Percentiles rank a stretch among this genome's conserved stretches.
Evolutionary conservation across 2,329 filamentous ascomycete species (phyloP).

Genomic region (Alternaria postmessia): DNA sequence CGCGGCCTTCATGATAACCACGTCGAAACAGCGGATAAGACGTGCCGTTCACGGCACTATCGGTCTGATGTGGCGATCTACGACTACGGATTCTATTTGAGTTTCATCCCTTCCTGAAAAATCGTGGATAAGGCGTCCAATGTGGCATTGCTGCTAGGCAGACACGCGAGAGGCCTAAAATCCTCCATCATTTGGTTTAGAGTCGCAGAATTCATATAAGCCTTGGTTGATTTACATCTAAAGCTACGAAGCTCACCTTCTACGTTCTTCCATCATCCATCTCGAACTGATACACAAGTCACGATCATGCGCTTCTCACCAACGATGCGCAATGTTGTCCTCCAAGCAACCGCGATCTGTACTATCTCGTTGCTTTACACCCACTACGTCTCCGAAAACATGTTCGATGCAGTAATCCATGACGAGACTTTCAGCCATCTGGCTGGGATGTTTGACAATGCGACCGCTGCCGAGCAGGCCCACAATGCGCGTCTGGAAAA

Average conservation of each 20-base stretch:
- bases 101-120: background rate
- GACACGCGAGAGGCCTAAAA: background rate
- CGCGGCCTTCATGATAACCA: background rate
- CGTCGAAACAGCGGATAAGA: background rate
- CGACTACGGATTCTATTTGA: background rate
- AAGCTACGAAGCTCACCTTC: background rate
- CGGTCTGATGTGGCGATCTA: background rate
- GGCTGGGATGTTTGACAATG: background rate
- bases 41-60: background rate
- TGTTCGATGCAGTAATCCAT: constrained; percentile 9
- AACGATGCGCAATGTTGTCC: constrained; percentile 22
- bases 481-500: background rate
- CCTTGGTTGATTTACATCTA: background rate
- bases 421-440: constrained; percentile 14
- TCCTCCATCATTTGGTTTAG: background rate
- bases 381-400: constrained; percentile 12
- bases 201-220: background rate
- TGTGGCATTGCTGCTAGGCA: background rate
- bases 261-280: background rate
- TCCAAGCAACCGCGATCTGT: constrained; percentile 21
- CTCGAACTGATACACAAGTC: background rate
- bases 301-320: constrained; percentile 14
- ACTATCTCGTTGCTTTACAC: constrained; percentile 4
- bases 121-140: constrained; percentile 1
- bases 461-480: background rate